Base-by-base conservation (phyloP, 1,284 basidiomycete species). In the Marasmius oreades region DNA sequence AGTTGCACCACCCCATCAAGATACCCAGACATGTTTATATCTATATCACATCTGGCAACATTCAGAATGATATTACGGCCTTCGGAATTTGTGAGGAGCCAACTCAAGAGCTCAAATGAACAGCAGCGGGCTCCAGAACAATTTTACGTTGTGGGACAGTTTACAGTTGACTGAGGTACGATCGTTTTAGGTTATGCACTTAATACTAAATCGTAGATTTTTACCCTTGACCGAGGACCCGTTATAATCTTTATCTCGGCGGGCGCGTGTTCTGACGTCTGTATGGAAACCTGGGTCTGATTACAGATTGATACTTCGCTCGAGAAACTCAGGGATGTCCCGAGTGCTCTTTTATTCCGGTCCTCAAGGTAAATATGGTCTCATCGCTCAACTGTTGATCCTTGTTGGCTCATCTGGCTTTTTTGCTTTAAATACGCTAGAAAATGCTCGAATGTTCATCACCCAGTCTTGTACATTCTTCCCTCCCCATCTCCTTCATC, bases 221-320 rank as follows among this genome's bases (percentile, higher is more conserved):
- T 5, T 33, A 50, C 28, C 47, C 47, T 50, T 50, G 47, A 26
- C 47, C 47, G 47, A 50, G 47, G 47, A 26, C 14, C 10, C n/a
- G n/a, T 31, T 31, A 5, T 31, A 31, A 31, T 31, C 28, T 31
- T 31, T 31, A 31, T 31, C 10, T 31, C 10, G 10, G 10, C 28
- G 5, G 28, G 28, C 28, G 28, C 28, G n/a, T n/a, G n/a, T n/a
- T n/a, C n/a, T n/a, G 10, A 31, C 10, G 24, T 14, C 20, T 5
- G 44, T 7, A 18, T 45, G 44, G 44, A 20, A n/a, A 24, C 44
- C 24, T 18, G 44, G 20, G 16, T 4, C 20, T 45, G 20, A 45
- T 23, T 45, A 50, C 65, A 69, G 10, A 52, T 55, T 47, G 51
- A 63, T 14, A 42, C 39, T 42, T 37, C 36, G 12, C 36, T 12